Evolutionary conservation across 75 land plant species (phyloP).

Genomic region (Azolla pinnata): DNA sequence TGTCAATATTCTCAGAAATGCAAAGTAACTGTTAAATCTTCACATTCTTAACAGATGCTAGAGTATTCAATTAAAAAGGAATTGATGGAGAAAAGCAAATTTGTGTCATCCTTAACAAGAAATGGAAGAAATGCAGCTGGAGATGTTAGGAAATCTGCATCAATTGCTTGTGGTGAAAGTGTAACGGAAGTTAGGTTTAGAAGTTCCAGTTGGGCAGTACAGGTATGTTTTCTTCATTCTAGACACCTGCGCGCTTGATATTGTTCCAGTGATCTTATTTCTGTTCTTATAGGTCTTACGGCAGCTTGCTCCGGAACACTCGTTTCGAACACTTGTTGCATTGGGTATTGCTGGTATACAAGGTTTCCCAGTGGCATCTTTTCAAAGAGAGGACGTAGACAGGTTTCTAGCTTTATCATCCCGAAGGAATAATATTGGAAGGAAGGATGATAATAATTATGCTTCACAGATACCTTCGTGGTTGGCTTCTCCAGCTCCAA

Average conservation of each 20-base stretch:
- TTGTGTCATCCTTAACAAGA: constrained; percentile 38
- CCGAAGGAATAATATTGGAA: not conserved
- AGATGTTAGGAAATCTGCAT: constrained; percentile 56
- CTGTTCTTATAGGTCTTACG: constrained; percentile 54
- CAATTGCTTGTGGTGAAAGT: constrained; percentile 79
- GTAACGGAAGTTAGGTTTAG: constrained; percentile 75
- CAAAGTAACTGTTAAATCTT: no score
- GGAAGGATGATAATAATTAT: constrained; percentile 5
- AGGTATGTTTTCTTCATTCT: constrained; percentile 38
- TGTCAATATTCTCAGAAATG: constrained; percentile 3
- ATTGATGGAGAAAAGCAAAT: constrained; percentile 53
- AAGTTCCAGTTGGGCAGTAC: constrained; percentile 82
- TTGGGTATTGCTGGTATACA: constrained; percentile 91
- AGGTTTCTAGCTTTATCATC: constrained; percentile 45
- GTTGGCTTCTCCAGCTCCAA: constrained; percentile 60
- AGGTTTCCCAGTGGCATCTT: constrained; percentile 88
- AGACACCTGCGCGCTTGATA: no score
- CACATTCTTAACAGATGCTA: constrained; percentile 61
- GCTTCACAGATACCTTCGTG: constrained; percentile 40
- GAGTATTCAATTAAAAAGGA: constrained; percentile 75
- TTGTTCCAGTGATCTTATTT: not conserved
- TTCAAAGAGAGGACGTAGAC: constrained; percentile 70
- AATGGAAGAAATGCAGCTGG: constrained; percentile 16
- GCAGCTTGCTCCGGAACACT: constrained; percentile 73
- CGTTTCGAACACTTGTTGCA: constrained; percentile 65